Evolutionary conservation across 139 green algal genomes (phyloP).

Genomic region (Desmodesmus armatus): DNA sequence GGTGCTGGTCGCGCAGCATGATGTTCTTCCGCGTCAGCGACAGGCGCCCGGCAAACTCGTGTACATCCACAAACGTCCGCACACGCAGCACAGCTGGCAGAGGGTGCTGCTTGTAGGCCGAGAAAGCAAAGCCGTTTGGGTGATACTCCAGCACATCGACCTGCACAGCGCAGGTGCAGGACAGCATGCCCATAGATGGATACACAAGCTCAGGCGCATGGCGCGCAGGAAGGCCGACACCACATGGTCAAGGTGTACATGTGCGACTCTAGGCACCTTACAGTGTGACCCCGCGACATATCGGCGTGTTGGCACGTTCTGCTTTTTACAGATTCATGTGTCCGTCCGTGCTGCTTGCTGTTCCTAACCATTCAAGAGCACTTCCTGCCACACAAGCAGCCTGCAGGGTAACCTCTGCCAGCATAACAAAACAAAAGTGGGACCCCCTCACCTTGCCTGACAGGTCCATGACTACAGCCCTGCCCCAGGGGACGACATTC

Average conservation of each 20-base stretch:
- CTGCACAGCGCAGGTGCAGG: constrained; percentile 11
- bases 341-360: too few relatives aligned
- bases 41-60: constrained; percentile 33
- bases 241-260: background rate
- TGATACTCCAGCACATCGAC: constrained; percentile 58
- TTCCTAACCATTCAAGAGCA: background rate
- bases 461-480: constrained; percentile 56
- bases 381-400: background rate
- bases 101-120: constrained; percentile 28
- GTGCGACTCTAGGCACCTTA: too few relatives aligned
- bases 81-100: constrained; percentile 57
- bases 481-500: constrained; percentile 54
- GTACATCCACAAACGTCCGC: constrained; percentile 44
- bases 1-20: constrained; percentile 59
- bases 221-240: background rate
- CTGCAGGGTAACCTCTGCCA: too few relatives aligned
- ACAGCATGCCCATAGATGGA: too few relatives aligned
- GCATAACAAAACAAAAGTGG: background rate
- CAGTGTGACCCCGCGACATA: too few relatives aligned
- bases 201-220: too few relatives aligned
- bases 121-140: constrained; percentile 39
- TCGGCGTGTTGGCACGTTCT: too few relatives aligned
- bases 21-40: constrained; percentile 62
- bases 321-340: too few relatives aligned
- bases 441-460: constrained; percentile 42